phyloP scores from a whole-genome alignment of 331 rosid genomes.

The Dryas integrifolia region DNA sequence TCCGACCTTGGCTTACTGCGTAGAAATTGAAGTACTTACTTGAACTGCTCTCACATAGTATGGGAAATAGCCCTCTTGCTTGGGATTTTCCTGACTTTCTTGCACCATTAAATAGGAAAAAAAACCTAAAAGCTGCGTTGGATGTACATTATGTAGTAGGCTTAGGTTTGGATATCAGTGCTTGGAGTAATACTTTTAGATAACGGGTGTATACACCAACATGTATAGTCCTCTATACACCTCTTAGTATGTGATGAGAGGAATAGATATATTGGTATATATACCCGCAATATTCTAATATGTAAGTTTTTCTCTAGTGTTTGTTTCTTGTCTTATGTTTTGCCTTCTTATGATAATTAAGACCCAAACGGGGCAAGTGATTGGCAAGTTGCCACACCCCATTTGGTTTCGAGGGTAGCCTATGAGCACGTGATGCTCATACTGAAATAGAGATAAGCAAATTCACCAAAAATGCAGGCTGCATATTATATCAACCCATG shows the following conservation, averaged over 20 bases:
- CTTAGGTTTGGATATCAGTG: neutral
- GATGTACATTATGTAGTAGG: neutral
- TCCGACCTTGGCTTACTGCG: neutral
- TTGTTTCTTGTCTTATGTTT: neutral
- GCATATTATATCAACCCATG: conserved; percentile 1
- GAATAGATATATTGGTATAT: no score
- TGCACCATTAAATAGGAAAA: neutral
- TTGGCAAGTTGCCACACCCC: no score
- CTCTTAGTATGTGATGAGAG: no score
- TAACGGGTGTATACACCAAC: no score
- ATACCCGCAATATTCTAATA: no score
- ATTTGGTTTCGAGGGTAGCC: neutral
- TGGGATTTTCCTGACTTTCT: neutral
- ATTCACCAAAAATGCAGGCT: neutral
- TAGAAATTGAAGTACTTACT: neutral
- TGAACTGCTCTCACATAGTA: neutral
- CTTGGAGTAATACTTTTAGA: no score
- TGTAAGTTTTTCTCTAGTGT: no score
- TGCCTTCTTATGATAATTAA: neutral
- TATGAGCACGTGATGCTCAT: neutral
- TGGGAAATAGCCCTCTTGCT: neutral
- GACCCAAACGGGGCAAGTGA: neutral
- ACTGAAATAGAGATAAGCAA: neutral
- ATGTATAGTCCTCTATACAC: no score
- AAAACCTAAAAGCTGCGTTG: neutral